Base-by-base conservation (phyloP, 305 asterid species). In the Fraxinus paxiana region DNA sequence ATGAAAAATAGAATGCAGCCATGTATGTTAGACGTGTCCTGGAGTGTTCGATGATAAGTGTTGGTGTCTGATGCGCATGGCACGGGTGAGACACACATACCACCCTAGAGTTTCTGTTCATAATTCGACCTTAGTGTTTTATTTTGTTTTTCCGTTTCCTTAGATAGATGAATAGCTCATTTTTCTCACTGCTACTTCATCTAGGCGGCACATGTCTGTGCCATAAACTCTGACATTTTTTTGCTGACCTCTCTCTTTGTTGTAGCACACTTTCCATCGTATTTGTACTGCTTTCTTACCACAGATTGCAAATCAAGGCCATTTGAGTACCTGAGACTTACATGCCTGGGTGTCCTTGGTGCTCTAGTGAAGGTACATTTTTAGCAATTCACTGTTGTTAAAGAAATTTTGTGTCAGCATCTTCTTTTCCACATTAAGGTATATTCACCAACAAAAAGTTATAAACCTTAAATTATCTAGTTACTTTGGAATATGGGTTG, bases 261-360 rank as follows among this genome's bases (percentile, higher is more conserved):
- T 83, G 86, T 88, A 88, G 89, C 87, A 15, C 20, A 35, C 15
- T 76, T 86, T 35, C 86, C 85, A 5, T 5, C 35, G 34, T 88
- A 84, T 82, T 22, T 88, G 73, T 65, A 43, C 38, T 46, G 75
- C 0, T 84, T 86, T 75, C 83, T 88, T 69, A 43, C n/a, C 43
- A 70, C 65, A 34, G 78, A 24, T 63, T 59, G 59, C 67, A 71
- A 79, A 15, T 73, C 77, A 46, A 81, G 12, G 77, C 85, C 84
- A 24, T 77, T 83, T 83, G 87, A 83, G 78, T 76, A 37, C 72
- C 63, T 87, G 18, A 85, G 85, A 82, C 86, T 85, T 78, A 67
- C 87, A 63, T 71, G 81, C 81, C 71, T 86, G 77, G 86, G 86
- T 38, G 82, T 86, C 77, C 77, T 89, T 17, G 82, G 87, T 41